Base-by-base conservation (phyloP, 2,329 filamentous ascomycete genomes). In the Xylariales sp. region DNA sequence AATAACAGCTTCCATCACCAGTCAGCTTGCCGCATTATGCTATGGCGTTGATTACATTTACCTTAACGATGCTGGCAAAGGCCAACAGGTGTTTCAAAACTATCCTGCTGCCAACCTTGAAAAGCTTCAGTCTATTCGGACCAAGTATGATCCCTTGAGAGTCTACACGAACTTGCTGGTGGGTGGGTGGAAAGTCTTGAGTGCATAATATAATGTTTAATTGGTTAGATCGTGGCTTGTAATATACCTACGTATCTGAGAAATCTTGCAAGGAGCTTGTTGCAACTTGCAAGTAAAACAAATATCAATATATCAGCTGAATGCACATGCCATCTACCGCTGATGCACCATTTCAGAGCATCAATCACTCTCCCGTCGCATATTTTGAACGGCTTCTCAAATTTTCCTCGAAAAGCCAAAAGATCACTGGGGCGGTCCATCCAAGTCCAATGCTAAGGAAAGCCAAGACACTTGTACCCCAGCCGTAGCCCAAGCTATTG, bases 371-470 rank as follows among this genome's bases (percentile, higher is more conserved):
- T n/a, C n/a, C n/a, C n/a, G n/a, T n/a, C n/a, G n/a, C n/a, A n/a
- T n/a, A n/a, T n/a, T n/a, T n/a, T n/a, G n/a, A n/a, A n/a, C n/a
- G n/a, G n/a, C n/a, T n/a, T 18, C 37, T 33, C 6, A 39, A 13
- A 12, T 27, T 33, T 10, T 25, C 29, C 1, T 29, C 37, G 21
- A 27, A 39, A 13, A 29, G 19, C 37, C 37, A 39, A 7, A 39
- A 33, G 6, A 39, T 14, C 13, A 39, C 8, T 15, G 37, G 37
- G 10, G 29, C 30, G 6, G 37, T 29, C 17, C 32, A 19, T 8
- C 29, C 37, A 11, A 39, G 16, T 11, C 32, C 29, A 11, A 33
- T 17, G 4, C 29, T 24, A 5, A 39, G 23, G 10, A 32, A 16
- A 3, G 27, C 37, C 4, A 39, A 25, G 1, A 39, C 30, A 2